A percentile compares a stretch with the other conserved stretches of the same genome.
Evolutionary conservation across 306 rosid species (phyloP).

Genomic region (Vigna radiata): DNA sequence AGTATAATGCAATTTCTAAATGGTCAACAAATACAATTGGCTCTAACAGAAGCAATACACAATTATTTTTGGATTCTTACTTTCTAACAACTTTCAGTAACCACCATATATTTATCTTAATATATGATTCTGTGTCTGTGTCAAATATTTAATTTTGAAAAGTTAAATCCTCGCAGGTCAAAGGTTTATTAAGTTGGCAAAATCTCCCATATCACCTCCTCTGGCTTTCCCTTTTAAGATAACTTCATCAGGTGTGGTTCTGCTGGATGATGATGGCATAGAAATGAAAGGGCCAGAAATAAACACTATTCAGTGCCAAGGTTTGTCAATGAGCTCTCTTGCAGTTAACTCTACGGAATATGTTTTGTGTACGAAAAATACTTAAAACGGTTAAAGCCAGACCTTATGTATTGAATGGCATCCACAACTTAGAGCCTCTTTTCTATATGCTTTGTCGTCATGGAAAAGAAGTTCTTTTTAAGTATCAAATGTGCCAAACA

Average conservation of each 20-base stretch:
- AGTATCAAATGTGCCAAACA: constrained; percentile 32
- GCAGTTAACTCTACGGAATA: constrained; percentile 29
- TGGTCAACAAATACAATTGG: constrained; percentile 16
- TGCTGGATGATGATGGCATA: constrained; percentile 67
- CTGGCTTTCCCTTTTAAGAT: constrained; percentile 77
- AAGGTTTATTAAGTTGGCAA: constrained; percentile 82
- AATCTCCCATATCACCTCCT: constrained; percentile 88
- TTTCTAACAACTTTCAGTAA: constrained; percentile 30
- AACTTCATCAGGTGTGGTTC: constrained; percentile 71
- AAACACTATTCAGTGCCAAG: constrained; percentile 76
- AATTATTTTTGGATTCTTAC: constrained; percentile 5
- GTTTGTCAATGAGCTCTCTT: constrained; percentile 59
- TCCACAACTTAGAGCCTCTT: background rate
- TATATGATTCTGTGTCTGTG: constrained; percentile 19
- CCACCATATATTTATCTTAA: background rate
- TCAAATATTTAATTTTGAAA: constrained; percentile 22
- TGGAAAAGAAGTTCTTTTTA: constrained; percentile 22
- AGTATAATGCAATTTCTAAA: constrained; percentile 9
- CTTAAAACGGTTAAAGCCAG: constrained; percentile 17
- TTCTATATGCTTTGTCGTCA: constrained; percentile 12
- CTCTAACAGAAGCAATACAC: background rate
- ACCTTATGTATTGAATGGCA: constrained; percentile 4
- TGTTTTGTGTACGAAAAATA: background rate
- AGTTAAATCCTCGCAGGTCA: constrained; percentile 61
- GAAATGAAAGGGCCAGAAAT: constrained; percentile 77